Evolutionary conservation across 2,329 filamentous ascomycete genomes (phyloP).

Genomic region (Ploettnerulaceae sp.): DNA sequence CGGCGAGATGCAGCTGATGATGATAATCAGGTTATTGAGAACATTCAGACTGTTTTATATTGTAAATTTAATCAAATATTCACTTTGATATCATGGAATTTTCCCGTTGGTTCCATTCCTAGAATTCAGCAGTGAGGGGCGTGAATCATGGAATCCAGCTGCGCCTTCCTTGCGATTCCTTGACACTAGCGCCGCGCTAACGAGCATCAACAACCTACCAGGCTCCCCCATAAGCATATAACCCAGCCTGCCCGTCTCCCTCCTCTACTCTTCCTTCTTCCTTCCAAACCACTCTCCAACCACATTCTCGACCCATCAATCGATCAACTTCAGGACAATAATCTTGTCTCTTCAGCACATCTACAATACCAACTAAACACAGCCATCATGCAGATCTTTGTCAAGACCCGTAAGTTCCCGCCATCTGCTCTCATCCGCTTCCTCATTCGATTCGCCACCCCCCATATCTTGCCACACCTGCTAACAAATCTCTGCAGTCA

Average conservation of each 20-base stretch:
- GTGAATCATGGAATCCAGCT: conserved; percentile 7
- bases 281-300: conserved; percentile 6
- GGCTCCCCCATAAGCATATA: conserved; percentile 1
- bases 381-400: conserved; percentile 85
- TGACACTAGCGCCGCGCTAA: conserved; percentile 3
- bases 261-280: background rate
- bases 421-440: conserved; percentile 17
- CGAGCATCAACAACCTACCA: background rate
- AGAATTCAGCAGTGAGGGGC: background rate
- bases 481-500: conserved; percentile 62
- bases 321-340: conserved; percentile 2
- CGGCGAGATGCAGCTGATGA: background rate
- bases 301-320: background rate
- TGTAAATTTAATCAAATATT: too few species aligned
- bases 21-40: too few species aligned
- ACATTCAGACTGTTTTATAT: too few species aligned
- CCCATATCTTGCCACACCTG: conserved; percentile 56
- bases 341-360: too few species aligned
- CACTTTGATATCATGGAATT: too few species aligned
- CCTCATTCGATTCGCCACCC: conserved; percentile 44
- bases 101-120: conserved; percentile 2
- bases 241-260: background rate
- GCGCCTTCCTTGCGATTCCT: conserved; percentile 1
- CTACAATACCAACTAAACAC: conserved; percentile 1
- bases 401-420: conserved; percentile 78